These are phyloP conservation scores for Thalassia testudinum DNA, from an alignment of 116 monocot genomes.

Conservation along the genomic window DNA sequence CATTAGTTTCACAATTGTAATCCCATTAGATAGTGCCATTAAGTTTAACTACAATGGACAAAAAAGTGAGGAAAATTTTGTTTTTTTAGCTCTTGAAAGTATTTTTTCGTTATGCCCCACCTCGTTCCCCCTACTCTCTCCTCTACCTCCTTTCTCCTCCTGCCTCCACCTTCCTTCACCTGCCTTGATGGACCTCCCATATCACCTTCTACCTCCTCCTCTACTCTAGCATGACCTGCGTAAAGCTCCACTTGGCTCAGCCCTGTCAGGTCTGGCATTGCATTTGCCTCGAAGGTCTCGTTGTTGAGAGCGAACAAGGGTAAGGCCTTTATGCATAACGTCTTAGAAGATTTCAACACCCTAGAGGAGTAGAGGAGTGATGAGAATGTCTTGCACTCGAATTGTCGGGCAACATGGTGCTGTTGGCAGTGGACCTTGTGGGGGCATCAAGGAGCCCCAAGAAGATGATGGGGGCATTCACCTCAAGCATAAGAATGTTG, in stretches of 20 bases:
- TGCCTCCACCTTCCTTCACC: too few species aligned
- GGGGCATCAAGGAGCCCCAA: constrained; percentile 54
- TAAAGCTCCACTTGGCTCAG: constrained; percentile 49
- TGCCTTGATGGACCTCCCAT: too few species aligned
- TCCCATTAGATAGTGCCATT: too few species aligned
- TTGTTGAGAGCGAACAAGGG: constrained; percentile 68
- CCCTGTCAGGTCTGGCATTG: constrained; percentile 29
- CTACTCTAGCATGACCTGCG: too few species aligned
- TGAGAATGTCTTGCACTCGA: constrained; percentile 73
- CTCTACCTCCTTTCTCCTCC: too few species aligned
- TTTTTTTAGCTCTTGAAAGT: too few species aligned
- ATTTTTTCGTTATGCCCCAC: too few species aligned
- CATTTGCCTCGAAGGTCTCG: constrained; percentile 51
- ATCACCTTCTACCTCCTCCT: too few species aligned
- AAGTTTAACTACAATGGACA: too few species aligned
- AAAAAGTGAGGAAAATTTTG: too few species aligned
- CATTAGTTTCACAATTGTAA: too few species aligned
- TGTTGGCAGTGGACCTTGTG: constrained; percentile 20
- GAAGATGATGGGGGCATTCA: constrained; percentile 54
- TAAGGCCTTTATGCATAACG: constrained; percentile 53
- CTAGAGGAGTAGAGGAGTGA: constrained; percentile 33
- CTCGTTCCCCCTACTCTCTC: too few species aligned
- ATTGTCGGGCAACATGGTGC: constrained; percentile 51
- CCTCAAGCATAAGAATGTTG: constrained; percentile 55
- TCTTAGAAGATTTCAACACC: constrained; percentile 42